Percentiles rank a stretch among this genome's conserved stretches.
Evolutionary conservation across 2,329 filamentous ascomycete genomes (phyloP).

Genomic region (Aspergillus arachidicola): DNA sequence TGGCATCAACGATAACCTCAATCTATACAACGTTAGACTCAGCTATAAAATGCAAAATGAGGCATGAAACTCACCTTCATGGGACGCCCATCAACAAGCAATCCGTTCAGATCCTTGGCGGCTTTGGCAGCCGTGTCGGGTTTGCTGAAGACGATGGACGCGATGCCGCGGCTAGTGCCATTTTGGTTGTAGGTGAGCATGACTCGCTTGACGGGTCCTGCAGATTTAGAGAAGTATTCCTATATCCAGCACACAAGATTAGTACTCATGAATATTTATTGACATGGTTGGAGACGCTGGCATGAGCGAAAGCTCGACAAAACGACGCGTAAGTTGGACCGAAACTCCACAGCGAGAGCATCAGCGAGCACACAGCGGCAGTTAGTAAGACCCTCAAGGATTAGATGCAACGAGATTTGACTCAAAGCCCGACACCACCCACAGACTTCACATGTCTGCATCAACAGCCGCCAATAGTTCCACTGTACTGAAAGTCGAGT

Average conservation of each 20-base stretch:
- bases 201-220: constrained; percentile 88
- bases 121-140: constrained; percentile 82
- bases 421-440: background rate
- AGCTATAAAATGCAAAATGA: constrained; percentile 7
- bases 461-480: background rate
- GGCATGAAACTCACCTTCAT: constrained; percentile 71
- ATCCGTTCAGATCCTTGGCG: constrained; percentile 79
- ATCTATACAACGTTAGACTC: constrained; percentile 58
- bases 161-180: constrained; percentile 87
- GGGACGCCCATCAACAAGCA: constrained; percentile 84
- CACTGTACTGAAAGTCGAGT: background rate
- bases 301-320: constrained; percentile 27
- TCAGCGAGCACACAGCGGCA: constrained; percentile 63
- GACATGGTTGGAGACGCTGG: constrained; percentile 23
- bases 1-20: constrained; percentile 83
- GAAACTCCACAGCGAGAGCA: constrained; percentile 40
- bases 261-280: constrained; percentile 41
- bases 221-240: constrained; percentile 92
- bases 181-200: constrained; percentile 91
- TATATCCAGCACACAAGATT: constrained; percentile 60
- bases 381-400: constrained; percentile 38
- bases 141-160: constrained; percentile 83
- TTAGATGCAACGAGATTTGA: constrained; percentile 12
- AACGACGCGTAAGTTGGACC: constrained; percentile 25
- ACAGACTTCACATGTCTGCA: background rate